Evolutionary conservation across 2,329 filamentous ascomycete species (phyloP).

Genomic region (Colletotrichum australisinense): DNA sequence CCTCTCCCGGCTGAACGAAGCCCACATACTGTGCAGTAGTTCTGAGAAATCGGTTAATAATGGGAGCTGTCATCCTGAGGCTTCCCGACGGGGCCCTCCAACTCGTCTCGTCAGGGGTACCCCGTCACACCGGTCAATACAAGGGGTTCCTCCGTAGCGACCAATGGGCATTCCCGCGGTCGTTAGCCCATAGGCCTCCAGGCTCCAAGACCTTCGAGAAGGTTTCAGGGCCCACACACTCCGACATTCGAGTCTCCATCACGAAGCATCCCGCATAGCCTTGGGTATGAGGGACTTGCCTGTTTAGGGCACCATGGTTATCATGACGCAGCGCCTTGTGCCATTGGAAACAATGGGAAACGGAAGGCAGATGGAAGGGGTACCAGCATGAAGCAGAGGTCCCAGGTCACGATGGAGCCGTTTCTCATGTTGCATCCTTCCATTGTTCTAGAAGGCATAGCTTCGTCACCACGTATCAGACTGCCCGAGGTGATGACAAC

Average conservation of each 20-base stretch:
- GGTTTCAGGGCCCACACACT: slow-evolving; percentile 36
- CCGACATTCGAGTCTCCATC: slow-evolving; percentile 16
- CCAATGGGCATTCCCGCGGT: slow-evolving; percentile 36
- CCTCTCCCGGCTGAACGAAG: neutral
- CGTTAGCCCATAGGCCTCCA: slow-evolving; percentile 28
- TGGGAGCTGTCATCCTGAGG: slow-evolving; percentile 29
- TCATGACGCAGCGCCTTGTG: slow-evolving; percentile 26
- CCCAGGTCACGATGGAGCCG: slow-evolving; percentile 11
- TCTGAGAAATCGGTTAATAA: slow-evolving; percentile 21
- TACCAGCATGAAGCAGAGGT: slow-evolving; percentile 18
- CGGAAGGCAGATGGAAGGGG: slow-evolving; percentile 20
- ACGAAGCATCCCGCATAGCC: slow-evolving; percentile 29
- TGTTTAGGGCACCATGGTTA: slow-evolving; percentile 25
- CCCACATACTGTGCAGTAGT: slow-evolving; percentile 3
- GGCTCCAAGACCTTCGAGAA: slow-evolving; percentile 35
- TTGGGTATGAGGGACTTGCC: slow-evolving; percentile 32
- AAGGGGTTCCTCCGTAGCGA: slow-evolving; percentile 6
- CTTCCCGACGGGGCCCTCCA: slow-evolving; percentile 18
- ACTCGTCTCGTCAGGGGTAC: slow-evolving; percentile 9
- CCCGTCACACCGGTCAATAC: slow-evolving; percentile 7
- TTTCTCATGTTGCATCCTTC: neutral
- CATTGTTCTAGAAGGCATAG: slow-evolving; percentile 31
- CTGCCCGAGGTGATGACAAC: neutral
- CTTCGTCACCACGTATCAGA: slow-evolving; percentile 22
- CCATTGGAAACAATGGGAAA: slow-evolving; percentile 30